Evolutionary conservation across 768 basidiomycete genomes (phyloP).

Genomic region (Paxillus rubicundulus): DNA sequence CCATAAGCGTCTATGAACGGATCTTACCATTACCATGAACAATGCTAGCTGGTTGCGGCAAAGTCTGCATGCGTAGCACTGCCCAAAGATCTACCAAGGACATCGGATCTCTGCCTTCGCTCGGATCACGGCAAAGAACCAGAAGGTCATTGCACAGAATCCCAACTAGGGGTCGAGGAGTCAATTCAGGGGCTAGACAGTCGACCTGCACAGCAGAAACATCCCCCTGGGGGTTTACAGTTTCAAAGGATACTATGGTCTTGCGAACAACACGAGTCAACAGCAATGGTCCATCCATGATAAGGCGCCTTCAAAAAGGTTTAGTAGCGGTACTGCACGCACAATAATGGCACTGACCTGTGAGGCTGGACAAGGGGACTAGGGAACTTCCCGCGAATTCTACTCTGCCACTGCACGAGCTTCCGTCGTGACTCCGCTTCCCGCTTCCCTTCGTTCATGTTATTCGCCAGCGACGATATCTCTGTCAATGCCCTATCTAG

Average conservation of each 20-base stretch:
- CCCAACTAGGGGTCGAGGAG: constrained; percentile 73
- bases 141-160: constrained; percentile 92
- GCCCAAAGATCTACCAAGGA: constrained; percentile 92
- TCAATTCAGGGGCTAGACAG: constrained; percentile 83
- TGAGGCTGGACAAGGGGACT: constrained; percentile 99
- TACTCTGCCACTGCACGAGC: constrained; percentile 85
- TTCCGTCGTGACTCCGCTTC: constrained; percentile 90
- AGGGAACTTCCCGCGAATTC: constrained; percentile 89
- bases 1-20: neutral
- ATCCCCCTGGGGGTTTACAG: constrained; percentile 73
- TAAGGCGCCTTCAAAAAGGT: constrained; percentile 60
- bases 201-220: constrained; percentile 84
- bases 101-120: constrained; percentile 71
- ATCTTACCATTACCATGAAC: constrained; percentile 78
- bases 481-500: constrained; percentile 83
- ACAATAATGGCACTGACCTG: constrained; percentile 48
- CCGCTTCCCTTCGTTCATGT: constrained; percentile 98
- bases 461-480: constrained; percentile 84
- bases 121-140: constrained; percentile 86
- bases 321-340: constrained; percentile 6
- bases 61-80: constrained; percentile 91
- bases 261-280: constrained; percentile 92
- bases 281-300: constrained; percentile 86
- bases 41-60: constrained; percentile 86
- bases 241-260: constrained; percentile 75